Evolutionary conservation across 805 yeast genomes (phyloP).

Genomic region (Scheffersomyces coipomensis): DNA sequence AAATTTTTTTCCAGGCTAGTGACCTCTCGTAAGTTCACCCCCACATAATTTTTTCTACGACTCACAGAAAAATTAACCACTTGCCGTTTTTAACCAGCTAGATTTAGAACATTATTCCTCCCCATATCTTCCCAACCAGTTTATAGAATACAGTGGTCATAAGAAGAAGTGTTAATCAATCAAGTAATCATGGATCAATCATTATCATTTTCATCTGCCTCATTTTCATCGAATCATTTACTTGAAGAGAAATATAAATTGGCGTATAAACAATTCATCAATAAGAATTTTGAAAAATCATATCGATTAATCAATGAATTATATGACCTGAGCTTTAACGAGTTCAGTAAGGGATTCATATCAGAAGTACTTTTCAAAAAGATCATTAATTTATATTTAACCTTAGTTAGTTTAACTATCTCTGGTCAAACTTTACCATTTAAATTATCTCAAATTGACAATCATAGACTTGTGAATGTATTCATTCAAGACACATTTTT

Average conservation of each 20-base stretch:
- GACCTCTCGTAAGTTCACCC: no score
- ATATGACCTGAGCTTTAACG: constrained; percentile 18
- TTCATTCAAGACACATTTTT: not conserved
- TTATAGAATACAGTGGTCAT: no score
- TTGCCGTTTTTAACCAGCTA: no score
- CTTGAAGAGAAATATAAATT: constrained; percentile 24
- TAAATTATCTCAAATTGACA: not conserved
- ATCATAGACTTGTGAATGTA: not conserved
- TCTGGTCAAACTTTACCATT: not conserved
- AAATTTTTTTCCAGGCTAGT: no score
- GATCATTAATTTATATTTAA: constrained; percentile 32
- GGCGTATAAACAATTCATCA: constrained; percentile 38
- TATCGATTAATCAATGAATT: constrained; percentile 22
- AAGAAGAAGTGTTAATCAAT: no score
- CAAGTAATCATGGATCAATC: not conserved
- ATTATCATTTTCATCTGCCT: not conserved
- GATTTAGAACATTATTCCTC: no score
- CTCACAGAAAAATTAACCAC: no score
- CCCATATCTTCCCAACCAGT: no score
- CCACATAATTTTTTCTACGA: no score
- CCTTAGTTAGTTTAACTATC: constrained; percentile 27
- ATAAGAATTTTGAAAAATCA: constrained; percentile 34
- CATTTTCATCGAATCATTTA: not conserved
- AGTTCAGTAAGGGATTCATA: constrained; percentile 20
- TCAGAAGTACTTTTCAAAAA: constrained; percentile 29